Evolutionary conservation across 306 rosid species (phyloP), one percentile per base, ranked within the genome.

Genomic region (Prosopis cineraria): DNA sequence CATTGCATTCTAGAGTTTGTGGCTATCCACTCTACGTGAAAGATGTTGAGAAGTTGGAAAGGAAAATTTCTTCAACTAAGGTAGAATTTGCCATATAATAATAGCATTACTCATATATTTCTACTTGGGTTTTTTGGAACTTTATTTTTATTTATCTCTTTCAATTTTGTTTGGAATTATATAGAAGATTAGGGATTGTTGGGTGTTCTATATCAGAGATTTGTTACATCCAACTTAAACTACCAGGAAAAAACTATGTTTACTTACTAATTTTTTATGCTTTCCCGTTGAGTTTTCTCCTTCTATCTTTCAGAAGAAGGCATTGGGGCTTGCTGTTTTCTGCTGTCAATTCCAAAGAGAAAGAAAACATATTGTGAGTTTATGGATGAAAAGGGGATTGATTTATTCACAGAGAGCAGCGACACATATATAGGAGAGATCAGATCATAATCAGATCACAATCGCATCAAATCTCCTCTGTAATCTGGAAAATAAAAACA

Each of bases 21-120:
- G 87, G 82, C 79, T 82, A 89, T 41, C 97, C 98, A 40, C 68
- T 93, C 80, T 73, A 86, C 44, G 69, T 91, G 70, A 86, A 86
- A 74, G 93, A 87, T 84, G 86, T 85, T 41, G 88, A 89, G 72
- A 84, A 85, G 33, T 84, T 95, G 60, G 82, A 53, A 75, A 85
- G 80, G 69, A 88, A 78, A 75, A 84, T 88, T 86, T 88, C 82
- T 44, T 85, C 85, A 43, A 78, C 84, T 7, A 86, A 93, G 93
- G 98, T 95, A 84, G 58, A 47, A 62, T 60, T 39, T 68, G 55
- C 50, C 13, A 12, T 71, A 47, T 50, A 53, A 47, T 50, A 53
- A 66, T 68, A 41, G n/a, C 75, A 56, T 78, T 65, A 30, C 36
- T 11, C 50, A 4, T 39, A 45, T 17, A 67, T 77, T 36, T 16